These are phyloP conservation scores for Tuber melanosporum DNA, from an alignment of 495 filamentous ascomycete genomes.

Conservation along the genomic window DNA sequence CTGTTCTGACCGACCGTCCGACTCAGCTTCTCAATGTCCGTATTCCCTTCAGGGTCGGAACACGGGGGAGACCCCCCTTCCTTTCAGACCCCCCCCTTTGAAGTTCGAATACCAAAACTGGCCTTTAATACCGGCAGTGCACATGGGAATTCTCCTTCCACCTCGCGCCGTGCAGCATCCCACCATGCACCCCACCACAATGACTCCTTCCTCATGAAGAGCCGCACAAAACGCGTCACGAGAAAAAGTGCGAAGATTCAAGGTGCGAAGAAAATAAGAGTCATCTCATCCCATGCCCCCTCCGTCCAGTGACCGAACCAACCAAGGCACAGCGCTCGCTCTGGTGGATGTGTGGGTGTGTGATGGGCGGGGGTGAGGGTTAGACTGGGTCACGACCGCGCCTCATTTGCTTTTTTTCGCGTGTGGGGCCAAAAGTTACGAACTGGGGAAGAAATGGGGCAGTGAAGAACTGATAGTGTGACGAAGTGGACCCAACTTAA, in stretches of 20 bases:
- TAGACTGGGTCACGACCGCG: conserved; percentile 1
- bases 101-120: not conserved
- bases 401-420: not conserved
- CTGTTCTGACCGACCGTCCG: not conserved
- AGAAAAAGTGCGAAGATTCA: not conserved
- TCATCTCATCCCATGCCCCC: not conserved
- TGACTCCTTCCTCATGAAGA: not conserved
- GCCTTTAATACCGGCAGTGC: not conserved
- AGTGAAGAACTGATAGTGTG: not conserved
- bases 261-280: not conserved
- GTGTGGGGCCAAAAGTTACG: not conserved
- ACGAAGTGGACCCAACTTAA: conserved; percentile 1
- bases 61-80: not conserved
- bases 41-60: not conserved
- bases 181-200: not conserved
- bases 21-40: not conserved
- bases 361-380: not conserved
- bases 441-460: not conserved
- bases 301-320: conserved; percentile 2
- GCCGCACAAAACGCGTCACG: not conserved
- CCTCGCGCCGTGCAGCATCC: not conserved
- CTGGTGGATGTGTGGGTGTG: not conserved
- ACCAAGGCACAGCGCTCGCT: not conserved
- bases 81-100: not conserved
- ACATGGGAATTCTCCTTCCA: not conserved